Base-by-base conservation (phyloP, 345 rosid genomes). In the Populus tremula region DNA sequence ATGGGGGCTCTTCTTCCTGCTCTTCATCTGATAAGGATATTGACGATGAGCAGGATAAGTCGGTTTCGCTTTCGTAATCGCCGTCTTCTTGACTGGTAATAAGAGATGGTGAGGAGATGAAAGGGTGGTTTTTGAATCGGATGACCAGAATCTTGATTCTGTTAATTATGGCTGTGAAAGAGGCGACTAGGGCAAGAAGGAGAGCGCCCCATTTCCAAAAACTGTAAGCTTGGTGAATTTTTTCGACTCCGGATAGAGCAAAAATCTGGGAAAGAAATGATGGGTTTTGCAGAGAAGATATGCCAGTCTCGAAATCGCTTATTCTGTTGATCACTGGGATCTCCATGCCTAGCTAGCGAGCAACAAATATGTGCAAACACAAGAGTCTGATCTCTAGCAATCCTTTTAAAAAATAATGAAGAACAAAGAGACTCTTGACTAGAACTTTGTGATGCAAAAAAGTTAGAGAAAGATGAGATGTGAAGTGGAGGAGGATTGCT, bases 191-290 rank as follows among this genome's bases (percentile, higher is more conserved):
- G 41, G 97, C 93, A 27, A 92, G 80, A 35, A 91, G 72, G 49
- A 94, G 77, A 77, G 91, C 88, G 13, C 90, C 90, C 96, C 94
- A 91, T 83, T 87, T 94, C 86, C 85, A 89, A 33, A 91, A 82
- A 67, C 78, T 80, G 75, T 79, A 85, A 50, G 86, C 81, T 12
- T 80, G 84, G 61, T 81, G 78, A 35, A 86, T 41, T 39, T 72
- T 29, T 75, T 72, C 84, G 33, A 83, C 41, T 21, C 87, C 81
- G 20, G 89, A 84, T 79, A 85, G 43, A 6, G 83, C 61, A 21
- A 75, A 63, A 70, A 81, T 54, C 76, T 77, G 90, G 53, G 90
- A 83, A 59, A 78, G 36, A 49, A 82, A 72, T 53, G 89, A 71
- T 56, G 77, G 85, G 69, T 78, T 78, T 71, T 79, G 83, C 12